Evolutionary conservation across 2,329 filamentous ascomycete species (phyloP).

Genomic region (Epichloe bromicola): DNA sequence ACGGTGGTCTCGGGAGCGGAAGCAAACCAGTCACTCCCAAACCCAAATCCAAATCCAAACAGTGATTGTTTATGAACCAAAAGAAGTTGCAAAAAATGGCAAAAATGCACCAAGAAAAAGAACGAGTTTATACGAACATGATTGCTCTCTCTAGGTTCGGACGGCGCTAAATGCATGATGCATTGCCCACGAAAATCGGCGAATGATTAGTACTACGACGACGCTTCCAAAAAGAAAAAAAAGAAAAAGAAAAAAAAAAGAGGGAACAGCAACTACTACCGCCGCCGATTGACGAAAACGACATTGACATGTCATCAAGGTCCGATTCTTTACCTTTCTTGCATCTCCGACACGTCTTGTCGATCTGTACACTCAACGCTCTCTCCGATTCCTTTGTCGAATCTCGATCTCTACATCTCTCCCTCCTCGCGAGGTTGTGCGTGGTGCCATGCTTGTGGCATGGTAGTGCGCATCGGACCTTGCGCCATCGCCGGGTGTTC

Average conservation of each 20-base stretch:
- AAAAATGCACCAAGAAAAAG: slow-evolving; percentile 5
- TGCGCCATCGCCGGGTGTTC: slow-evolving; percentile 14
- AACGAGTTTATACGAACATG: slow-evolving; percentile 42
- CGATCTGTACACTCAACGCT: slow-evolving; percentile 6
- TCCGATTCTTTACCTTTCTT: slow-evolving; percentile 2
- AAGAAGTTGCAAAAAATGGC: not conserved
- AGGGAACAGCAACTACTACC: slow-evolving; percentile 8
- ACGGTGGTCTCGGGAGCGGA: slow-evolving; percentile 53
- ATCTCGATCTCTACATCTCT: slow-evolving; percentile 16
- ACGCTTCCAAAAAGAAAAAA: not conserved
- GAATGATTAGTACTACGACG: slow-evolving; percentile 10
- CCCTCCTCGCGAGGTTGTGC: slow-evolving; percentile 9
- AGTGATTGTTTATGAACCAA: slow-evolving; percentile 6
- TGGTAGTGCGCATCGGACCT: slow-evolving; percentile 8
- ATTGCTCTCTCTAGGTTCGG: slow-evolving; percentile 82
- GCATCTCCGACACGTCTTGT: slow-evolving; percentile 7
- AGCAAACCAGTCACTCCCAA: slow-evolving; percentile 15
- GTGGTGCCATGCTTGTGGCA: not conserved
- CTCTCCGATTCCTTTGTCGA: slow-evolving; percentile 13
- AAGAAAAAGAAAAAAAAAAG: too few species aligned
- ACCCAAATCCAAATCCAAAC: slow-evolving; percentile 12
- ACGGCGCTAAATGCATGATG: slow-evolving; percentile 58
- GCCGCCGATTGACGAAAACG: slow-evolving; percentile 5
- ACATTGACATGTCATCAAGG: slow-evolving; percentile 1
- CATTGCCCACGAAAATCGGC: slow-evolving; percentile 6